These are phyloP conservation scores for Nakazawaea sp. DNA, from an alignment of 805 yeast genomes.

Conservation along the genomic window DNA sequence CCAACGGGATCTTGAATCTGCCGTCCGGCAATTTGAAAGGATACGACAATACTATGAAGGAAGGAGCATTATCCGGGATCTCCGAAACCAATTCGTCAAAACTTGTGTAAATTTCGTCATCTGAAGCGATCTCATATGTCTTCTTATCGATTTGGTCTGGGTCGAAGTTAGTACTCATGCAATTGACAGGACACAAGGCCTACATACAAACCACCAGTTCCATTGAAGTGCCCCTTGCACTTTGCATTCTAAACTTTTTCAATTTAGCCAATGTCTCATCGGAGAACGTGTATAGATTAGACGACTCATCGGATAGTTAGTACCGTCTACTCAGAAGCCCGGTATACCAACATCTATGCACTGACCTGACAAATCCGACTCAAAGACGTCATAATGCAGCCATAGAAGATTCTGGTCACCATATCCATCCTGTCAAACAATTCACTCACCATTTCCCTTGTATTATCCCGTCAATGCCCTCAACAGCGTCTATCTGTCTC, in stretches of 20 bases:
- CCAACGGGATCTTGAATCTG: conserved; percentile 64
- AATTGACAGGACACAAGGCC: too few relatives aligned
- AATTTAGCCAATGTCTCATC: conserved; percentile 53
- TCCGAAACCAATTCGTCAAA: conserved; percentile 66
- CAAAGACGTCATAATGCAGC: too few relatives aligned
- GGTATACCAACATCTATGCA: too few relatives aligned
- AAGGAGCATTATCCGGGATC: conserved; percentile 75
- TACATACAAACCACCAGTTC: conserved; percentile 57
- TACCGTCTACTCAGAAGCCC: too few relatives aligned
- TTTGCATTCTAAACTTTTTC: conserved; percentile 66
- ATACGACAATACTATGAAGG: conserved; percentile 70
- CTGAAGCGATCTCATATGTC: conserved; percentile 43
- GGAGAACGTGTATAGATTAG: conserved; percentile 55
- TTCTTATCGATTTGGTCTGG: conserved; percentile 50
- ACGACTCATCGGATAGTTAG: conserved; percentile 22
- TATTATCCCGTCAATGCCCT: too few relatives aligned
- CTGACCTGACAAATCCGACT: too few relatives aligned
- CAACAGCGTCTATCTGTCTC: too few relatives aligned
- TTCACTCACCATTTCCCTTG: too few relatives aligned
- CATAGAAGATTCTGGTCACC: too few relatives aligned
- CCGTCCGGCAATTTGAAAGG: conserved; percentile 71
- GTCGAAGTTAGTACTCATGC: too few relatives aligned
- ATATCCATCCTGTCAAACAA: too few relatives aligned
- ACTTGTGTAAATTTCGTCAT: conserved; percentile 40
- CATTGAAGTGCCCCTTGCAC: conserved; percentile 54